These are phyloP conservation scores for Alloascoidea africana DNA, from an alignment of 805 yeast genomes.

Conservation along the genomic window DNA sequence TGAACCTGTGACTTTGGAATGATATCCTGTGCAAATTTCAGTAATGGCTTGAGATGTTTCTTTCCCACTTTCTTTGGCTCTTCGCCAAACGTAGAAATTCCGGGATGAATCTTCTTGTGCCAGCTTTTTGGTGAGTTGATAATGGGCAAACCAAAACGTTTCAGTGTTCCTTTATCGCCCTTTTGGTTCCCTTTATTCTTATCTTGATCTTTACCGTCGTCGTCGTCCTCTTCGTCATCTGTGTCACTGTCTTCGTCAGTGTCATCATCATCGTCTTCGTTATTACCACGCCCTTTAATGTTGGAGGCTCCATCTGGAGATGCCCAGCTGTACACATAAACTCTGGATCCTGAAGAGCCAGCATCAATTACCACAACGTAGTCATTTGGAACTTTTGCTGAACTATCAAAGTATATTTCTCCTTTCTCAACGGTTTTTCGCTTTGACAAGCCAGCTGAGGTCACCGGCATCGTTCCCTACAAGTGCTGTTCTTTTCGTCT, in stretches of 20 bases:
- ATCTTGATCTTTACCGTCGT: slow-evolving; percentile 9
- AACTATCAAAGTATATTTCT: background rate
- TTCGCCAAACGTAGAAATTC: slow-evolving; percentile 34
- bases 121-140: slow-evolving; percentile 24
- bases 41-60: slow-evolving; percentile 32
- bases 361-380: background rate
- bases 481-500: too few relatives aligned
- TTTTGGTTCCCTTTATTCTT: slow-evolving; percentile 5
- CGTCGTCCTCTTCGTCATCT: background rate
- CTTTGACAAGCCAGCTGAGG: too few relatives aligned
- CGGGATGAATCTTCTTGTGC: slow-evolving; percentile 40
- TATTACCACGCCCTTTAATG: background rate
- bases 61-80: slow-evolving; percentile 35
- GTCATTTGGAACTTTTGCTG: background rate
- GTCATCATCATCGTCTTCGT: slow-evolving; percentile 3
- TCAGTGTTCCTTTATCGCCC: slow-evolving; percentile 1
- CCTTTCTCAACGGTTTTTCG: too few relatives aligned
- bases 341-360: background rate
- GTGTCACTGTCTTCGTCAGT: slow-evolving; percentile 3
- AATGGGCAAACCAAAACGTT: slow-evolving; percentile 20
- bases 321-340: background rate
- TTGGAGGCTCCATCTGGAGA: background rate
- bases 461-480: too few relatives aligned
- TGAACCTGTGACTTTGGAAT: slow-evolving; percentile 45
- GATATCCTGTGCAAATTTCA: slow-evolving; percentile 29